Evolutionary conservation across 768 basidiomycete species (phyloP), one percentile per base, ranked within the genome.

Genomic region (Suillus subalutaceus): DNA sequence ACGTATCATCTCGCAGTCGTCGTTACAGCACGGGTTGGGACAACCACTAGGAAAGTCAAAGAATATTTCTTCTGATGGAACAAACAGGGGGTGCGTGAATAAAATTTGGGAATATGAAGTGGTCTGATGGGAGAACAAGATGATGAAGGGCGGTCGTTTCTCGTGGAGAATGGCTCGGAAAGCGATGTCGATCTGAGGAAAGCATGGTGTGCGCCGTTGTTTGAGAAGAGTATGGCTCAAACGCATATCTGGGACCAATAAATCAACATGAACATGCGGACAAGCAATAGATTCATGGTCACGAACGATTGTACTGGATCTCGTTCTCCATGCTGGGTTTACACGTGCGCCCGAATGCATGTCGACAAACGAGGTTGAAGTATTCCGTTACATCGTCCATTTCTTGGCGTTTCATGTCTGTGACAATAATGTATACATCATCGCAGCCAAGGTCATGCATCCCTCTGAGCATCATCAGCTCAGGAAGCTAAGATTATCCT

Each of bases 391-490:
- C 86, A 67, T 91, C 89, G 74, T 92, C 90, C 90, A 92, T 91
- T 73, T 92, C 91, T 71, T 90, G 85, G 64, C 88, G 80, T 73
- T 91, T 91, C 75, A 92, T 80, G 72, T 92, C 91, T 12, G 91
- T 92, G 44, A 92, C 90, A 65, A 92, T 90, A 65, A 92, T 86
- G 69, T 85, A 90, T 62, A 92, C 86, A 65, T 92, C 90, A 75
- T 92, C 90, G 78, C 91, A 91, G 41, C 89, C 89, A 44, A 84
- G 81, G 71, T 92, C 91, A 72, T 92, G 90, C 91, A 92, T 92
- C 61, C 90, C 91, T 18, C 91, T 83, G 59, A 92, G 78, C 58
- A 92, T 82, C 89, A 92, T 91, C 32, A 92, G 83, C 76, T 92
- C 91, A 38, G 90, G 90, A 50, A 92, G 81, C 91, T 92, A 69